A percentile compares a stretch with the other conserved stretches of the same genome.
These are phyloP conservation scores for Pythium apleroticum DNA, from an alignment of 352 stramenopile species.

Conservation along the genomic window DNA sequence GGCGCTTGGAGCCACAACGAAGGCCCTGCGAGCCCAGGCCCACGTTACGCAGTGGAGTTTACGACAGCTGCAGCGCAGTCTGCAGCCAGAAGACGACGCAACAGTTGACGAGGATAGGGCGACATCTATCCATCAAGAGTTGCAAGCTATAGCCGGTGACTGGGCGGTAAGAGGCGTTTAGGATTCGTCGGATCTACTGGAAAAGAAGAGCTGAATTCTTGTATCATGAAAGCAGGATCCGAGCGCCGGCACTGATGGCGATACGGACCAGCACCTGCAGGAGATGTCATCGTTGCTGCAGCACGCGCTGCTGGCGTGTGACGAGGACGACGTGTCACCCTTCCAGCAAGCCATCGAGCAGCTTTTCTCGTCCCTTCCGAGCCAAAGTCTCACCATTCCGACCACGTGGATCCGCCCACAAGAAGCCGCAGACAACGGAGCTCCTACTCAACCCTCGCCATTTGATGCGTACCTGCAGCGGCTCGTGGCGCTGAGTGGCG, in stretches of 20 bases:
- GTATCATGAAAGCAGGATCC: not conserved
- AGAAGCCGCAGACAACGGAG: not conserved
- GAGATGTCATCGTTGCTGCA: conserved; percentile 48
- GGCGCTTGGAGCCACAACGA: conserved; percentile 15
- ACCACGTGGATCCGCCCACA: conserved; percentile 41
- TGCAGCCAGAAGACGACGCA: conserved; percentile 1
- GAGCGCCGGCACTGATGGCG: not conserved
- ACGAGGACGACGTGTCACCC: conserved; percentile 35
- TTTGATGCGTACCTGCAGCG: conserved; percentile 38
- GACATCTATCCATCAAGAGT: conserved; percentile 15
- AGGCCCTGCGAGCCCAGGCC: conserved; percentile 36
- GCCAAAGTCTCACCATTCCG: conserved; percentile 40
- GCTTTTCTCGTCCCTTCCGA: conserved; percentile 39
- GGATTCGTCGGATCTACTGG: not conserved
- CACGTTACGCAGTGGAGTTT: conserved; percentile 45
- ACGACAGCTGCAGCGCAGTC: conserved; percentile 29
- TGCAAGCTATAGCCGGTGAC: conserved; percentile 29
- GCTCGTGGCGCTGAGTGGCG: conserved; percentile 28
- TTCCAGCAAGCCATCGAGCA: conserved; percentile 66
- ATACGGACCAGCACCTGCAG: conserved; percentile 26
- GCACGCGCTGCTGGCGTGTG: conserved; percentile 31
- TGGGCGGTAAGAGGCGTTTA: not conserved
- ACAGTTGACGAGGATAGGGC: not conserved
- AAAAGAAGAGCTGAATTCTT: not conserved
- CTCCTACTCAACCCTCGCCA: not conserved